These are phyloP conservation scores for Pneumocystis murina DNA, from an alignment of 1,139 yeast species.

Conservation along the genomic window DNA sequence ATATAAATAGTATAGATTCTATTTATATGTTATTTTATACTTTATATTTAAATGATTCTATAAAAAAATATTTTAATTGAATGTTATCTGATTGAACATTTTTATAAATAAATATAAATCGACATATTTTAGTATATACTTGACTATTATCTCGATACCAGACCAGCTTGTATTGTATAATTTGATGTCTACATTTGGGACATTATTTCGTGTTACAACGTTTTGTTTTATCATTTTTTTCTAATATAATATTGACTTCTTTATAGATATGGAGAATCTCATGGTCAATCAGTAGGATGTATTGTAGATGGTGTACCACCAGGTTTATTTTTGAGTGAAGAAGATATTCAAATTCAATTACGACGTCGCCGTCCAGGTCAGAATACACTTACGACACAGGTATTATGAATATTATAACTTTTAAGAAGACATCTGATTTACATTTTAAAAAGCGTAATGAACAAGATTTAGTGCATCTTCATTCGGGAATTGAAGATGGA, in stretches of 20 bases:
- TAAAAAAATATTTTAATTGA: too few relatives aligned
- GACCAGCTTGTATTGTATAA: not conserved
- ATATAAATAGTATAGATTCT: too few relatives aligned
- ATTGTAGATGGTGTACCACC: constrained; percentile 98
- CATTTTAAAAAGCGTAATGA: constrained; percentile 42
- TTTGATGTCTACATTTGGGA: constrained; percentile 16
- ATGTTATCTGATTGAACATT: too few relatives aligned
- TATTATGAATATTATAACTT: constrained; percentile 1
- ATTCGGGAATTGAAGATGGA: constrained; percentile 87
- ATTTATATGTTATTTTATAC: too few relatives aligned
- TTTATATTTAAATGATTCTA: too few relatives aligned
- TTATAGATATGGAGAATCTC: constrained; percentile 65
- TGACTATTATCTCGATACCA: too few relatives aligned
- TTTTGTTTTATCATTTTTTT: not conserved
- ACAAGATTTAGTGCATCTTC: constrained; percentile 81
- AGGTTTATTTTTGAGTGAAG: constrained; percentile 68
- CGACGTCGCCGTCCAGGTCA: constrained; percentile 98
- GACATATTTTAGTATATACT: too few relatives aligned
- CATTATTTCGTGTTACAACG: constrained; percentile 14
- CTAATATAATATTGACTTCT: not conserved
- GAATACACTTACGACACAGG: constrained; percentile 77
- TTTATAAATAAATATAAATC: too few relatives aligned
- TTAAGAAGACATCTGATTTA: not conserved
- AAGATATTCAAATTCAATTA: constrained; percentile 85
- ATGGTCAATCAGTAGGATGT: constrained; percentile 96